Conservation (phyloP, 805 yeast genomes). For the Pichia occidentalis region DNA sequence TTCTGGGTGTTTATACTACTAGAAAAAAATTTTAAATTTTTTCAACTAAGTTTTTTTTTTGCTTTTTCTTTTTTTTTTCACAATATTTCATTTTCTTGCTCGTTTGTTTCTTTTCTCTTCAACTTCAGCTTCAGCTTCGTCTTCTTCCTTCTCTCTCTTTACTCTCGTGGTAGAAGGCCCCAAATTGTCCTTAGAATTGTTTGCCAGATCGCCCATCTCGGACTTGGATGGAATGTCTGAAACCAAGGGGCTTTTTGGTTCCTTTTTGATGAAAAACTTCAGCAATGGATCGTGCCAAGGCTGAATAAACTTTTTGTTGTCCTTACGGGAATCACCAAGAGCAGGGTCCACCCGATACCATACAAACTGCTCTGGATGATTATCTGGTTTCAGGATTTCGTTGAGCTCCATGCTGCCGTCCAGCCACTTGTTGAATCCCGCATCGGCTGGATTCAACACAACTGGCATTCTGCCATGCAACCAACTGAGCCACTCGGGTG, state of each 20-base stretch:
- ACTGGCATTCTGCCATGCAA: conserved; percentile 78
- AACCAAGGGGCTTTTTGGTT: too few species aligned
- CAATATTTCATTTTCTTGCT: neutral
- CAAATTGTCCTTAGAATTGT: too few species aligned
- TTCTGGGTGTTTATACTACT: too few species aligned
- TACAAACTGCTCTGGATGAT: conserved; percentile 31
- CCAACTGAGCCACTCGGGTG: conserved; percentile 55
- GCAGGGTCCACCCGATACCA: conserved; percentile 51
- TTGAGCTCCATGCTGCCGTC: conserved; percentile 32
- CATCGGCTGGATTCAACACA: conserved; percentile 50
- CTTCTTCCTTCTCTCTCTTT: neutral
- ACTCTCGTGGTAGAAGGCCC: too few species aligned
- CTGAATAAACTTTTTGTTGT: conserved; percentile 36
- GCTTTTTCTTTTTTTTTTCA: too few species aligned
- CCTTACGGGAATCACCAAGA: conserved; percentile 56
- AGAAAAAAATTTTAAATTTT: too few species aligned
- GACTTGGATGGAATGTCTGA: too few species aligned
- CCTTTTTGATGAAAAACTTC: neutral
- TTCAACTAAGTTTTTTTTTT: too few species aligned
- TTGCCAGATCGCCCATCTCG: too few species aligned
- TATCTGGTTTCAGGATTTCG: conserved; percentile 34
- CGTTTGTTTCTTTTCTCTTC: neutral
- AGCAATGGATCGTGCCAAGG: conserved; percentile 11
- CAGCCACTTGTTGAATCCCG: conserved; percentile 63
- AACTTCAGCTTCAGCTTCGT: neutral